Evolutionary conservation across 179 eudicot species (phyloP).

Genomic region (Carnegiea gigantea): DNA sequence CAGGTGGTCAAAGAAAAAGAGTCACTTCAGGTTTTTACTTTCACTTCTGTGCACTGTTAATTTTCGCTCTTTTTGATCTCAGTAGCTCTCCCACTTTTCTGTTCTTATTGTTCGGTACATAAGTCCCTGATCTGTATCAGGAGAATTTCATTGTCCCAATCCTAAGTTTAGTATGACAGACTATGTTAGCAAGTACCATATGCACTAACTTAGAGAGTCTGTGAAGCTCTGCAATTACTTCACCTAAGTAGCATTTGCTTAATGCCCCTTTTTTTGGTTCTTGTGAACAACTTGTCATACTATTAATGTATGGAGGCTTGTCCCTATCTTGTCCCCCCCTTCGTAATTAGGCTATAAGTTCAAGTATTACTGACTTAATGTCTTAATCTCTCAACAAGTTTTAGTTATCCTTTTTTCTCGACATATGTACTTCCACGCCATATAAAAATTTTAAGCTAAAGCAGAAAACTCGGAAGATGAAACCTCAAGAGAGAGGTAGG

Average conservation of each 20-base stretch:
- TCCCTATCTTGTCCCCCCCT: background rate
- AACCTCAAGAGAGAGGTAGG: background rate
- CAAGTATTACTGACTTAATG: background rate
- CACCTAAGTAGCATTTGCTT: background rate
- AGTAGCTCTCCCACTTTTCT: background rate
- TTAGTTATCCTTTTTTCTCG: background rate
- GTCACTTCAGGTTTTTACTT: conserved; percentile 36
- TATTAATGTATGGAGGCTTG: background rate
- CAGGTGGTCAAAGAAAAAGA: conserved; percentile 43
- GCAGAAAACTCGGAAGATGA: conserved; percentile 1
- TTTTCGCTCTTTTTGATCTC: background rate
- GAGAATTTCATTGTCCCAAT: background rate
- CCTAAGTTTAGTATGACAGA: background rate
- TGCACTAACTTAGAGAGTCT: background rate
- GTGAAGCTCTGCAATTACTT: background rate
- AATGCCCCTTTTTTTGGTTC: background rate
- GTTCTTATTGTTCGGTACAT: background rate
- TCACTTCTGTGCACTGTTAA: conserved; percentile 14
- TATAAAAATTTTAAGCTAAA: background rate
- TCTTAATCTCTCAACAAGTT: background rate
- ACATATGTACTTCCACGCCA: background rate
- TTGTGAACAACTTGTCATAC: background rate
- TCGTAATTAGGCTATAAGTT: background rate
- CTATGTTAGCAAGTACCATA: background rate
- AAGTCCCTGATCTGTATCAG: background rate